These are phyloP conservation scores for Rhodotorula diobovata DNA, from an alignment of 768 basidiomycete genomes.

Conservation along the genomic window DNA sequence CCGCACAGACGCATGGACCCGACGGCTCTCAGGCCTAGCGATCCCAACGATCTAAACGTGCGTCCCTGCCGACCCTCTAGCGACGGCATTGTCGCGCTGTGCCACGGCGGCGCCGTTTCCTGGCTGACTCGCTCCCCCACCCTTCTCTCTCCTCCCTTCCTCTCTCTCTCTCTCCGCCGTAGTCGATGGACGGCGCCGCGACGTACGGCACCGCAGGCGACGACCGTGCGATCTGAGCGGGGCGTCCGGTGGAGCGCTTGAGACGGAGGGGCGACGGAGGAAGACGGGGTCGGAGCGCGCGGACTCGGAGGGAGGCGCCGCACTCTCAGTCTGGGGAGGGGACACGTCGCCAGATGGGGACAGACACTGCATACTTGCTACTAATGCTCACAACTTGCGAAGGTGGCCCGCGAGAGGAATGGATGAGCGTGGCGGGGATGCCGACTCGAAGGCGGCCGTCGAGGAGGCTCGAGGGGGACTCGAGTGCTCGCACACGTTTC, in stretches of 20 bases:
- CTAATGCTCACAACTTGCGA: background rate
- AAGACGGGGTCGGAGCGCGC: too few species aligned
- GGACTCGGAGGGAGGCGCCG: too few species aligned
- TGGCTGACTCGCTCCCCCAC: background rate
- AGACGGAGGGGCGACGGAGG: too few species aligned
- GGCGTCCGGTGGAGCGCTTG: background rate
- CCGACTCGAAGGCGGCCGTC: too few species aligned
- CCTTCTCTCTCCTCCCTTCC: background rate
- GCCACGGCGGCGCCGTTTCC: background rate
- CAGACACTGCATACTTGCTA: background rate
- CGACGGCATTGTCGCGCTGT: background rate
- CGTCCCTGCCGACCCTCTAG: background rate
- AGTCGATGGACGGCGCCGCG: background rate
- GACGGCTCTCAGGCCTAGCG: constrained; percentile 11
- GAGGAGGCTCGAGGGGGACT: too few species aligned
- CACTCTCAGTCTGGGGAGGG: too few species aligned
- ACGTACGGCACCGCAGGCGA: background rate
- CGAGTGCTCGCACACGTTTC: too few species aligned
- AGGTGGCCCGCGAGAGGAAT: background rate
- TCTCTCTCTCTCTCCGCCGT: too few species aligned
- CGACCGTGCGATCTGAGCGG: background rate
- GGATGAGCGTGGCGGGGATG: too few species aligned
- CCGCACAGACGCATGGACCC: background rate
- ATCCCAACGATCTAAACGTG: constrained; percentile 16
- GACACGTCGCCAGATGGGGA: too few species aligned